phyloP scores from a whole-genome alignment of 1,284 basidiomycete species.

The Ceratobasidium theobromae region DNA sequence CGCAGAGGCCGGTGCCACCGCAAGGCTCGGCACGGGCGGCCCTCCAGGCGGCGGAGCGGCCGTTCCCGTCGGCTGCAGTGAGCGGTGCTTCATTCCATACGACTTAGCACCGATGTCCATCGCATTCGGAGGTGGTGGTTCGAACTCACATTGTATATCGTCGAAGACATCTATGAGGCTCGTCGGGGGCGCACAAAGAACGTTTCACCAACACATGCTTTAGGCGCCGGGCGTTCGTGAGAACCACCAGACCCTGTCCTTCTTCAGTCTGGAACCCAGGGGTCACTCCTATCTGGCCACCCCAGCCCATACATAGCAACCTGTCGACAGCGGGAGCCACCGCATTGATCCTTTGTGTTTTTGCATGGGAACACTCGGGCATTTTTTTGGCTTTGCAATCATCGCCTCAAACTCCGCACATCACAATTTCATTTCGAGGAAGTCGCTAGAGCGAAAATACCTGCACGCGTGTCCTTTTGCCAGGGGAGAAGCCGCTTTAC shows the following conservation, averaged over 20 bases:
- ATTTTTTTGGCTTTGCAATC: no score
- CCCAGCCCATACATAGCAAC: background rate
- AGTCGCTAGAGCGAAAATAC: no score
- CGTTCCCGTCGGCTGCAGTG: slow-evolving; percentile 48
- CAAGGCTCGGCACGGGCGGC: slow-evolving; percentile 1
- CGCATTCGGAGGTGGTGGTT: background rate
- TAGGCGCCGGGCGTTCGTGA: slow-evolving; percentile 17
- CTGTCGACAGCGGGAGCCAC: no score
- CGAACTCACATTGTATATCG: slow-evolving; percentile 52
- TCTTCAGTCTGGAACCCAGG: background rate
- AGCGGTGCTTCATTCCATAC: slow-evolving; percentile 55
- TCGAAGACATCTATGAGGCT: slow-evolving; percentile 46
- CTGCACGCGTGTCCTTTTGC: no score
- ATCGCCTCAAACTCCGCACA: no score
- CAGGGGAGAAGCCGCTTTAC: no score
- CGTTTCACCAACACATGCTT: slow-evolving; percentile 7
- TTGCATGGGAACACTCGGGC: no score
- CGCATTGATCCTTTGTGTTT: no score
- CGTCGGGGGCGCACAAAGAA: slow-evolving; percentile 19
- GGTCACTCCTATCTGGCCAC: slow-evolving; percentile 13
- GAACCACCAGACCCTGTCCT: background rate
- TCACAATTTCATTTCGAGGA: no score
- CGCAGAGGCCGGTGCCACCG: slow-evolving; percentile 25
- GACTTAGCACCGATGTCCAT: background rate
- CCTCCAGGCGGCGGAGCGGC: slow-evolving; percentile 50